phyloP scores from a whole-genome alignment of 305 asterid genomes.

The Fraxinus latifolia region DNA sequence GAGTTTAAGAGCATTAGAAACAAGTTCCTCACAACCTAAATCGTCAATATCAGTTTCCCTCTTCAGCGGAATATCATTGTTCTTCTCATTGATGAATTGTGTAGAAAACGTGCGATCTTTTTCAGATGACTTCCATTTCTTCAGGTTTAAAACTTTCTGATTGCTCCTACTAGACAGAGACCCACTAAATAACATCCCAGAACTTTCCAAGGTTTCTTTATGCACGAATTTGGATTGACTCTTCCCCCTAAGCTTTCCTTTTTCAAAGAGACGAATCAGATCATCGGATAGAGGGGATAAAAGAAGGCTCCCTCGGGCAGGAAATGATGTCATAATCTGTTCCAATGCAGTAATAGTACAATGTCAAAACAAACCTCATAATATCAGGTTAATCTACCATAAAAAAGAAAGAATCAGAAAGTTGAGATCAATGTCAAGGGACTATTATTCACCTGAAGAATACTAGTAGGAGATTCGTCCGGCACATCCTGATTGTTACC shows the following conservation, averaged over 20 bases:
- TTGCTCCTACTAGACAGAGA: constrained; percentile 43
- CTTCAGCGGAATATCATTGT: constrained; percentile 29
- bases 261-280: constrained; percentile 45
- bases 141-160: constrained; percentile 43
- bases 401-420: neutral
- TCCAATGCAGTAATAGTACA: constrained; percentile 19
- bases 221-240: constrained; percentile 38
- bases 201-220: constrained; percentile 34
- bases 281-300: constrained; percentile 84
- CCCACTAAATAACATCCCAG: constrained; percentile 43
- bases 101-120: constrained; percentile 29
- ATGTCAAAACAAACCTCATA: constrained; percentile 5
- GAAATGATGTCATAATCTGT: constrained; percentile 82
- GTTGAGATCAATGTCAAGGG: constrained; percentile 11
- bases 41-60: constrained; percentile 44
- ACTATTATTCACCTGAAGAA: constrained; percentile 67
- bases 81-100: constrained; percentile 30
- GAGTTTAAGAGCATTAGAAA: constrained; percentile 73
- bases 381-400: neutral
- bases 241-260: constrained; percentile 42
- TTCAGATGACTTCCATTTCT: constrained; percentile 37
- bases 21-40: constrained; percentile 65
- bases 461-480: constrained; percentile 78
- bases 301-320: constrained; percentile 38
- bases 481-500: constrained; percentile 42